phyloP scores from a whole-genome alignment of 495 filamentous ascomycete genomes.

The Apodospora peruviana region DNA sequence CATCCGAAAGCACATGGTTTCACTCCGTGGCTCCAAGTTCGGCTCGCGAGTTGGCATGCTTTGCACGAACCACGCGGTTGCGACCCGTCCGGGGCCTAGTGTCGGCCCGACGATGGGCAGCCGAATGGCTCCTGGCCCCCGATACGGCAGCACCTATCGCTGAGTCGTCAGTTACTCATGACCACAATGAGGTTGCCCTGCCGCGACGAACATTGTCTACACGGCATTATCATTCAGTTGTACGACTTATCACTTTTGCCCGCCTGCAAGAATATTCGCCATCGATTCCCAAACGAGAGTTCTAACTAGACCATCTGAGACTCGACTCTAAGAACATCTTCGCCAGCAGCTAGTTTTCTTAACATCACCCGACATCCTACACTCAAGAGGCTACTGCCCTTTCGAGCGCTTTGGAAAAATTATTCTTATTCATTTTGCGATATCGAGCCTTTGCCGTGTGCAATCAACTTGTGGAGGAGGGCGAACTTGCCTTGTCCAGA shows the following conservation, averaged over 20 bases:
- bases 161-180: constrained; percentile 4
- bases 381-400: constrained; percentile 46
- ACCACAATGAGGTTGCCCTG: neutral
- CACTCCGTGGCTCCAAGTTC: constrained; percentile 95
- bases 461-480: constrained; percentile 15
- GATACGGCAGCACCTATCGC: constrained; percentile 46
- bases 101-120: constrained; percentile 54
- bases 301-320: constrained; percentile 26
- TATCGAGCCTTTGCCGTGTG: constrained; percentile 27
- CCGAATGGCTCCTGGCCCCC: constrained; percentile 50
- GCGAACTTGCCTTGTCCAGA: constrained; percentile 23
- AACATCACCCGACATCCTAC: constrained; percentile 55
- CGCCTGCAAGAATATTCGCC: constrained; percentile 18
- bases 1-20: constrained; percentile 99
- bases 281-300: constrained; percentile 26
- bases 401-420: constrained; percentile 54
- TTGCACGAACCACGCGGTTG: constrained; percentile 86
- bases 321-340: constrained; percentile 45
- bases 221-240: too few species aligned
- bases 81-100: constrained; percentile 79
- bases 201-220: neutral
- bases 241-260: constrained; percentile 24
- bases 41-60: constrained; percentile 98
- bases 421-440: constrained; percentile 55
- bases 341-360: constrained; percentile 48